These are phyloP conservation scores for Gossypium arboreum DNA, from an alignment of 345 rosid species.

Conservation along the genomic window DNA sequence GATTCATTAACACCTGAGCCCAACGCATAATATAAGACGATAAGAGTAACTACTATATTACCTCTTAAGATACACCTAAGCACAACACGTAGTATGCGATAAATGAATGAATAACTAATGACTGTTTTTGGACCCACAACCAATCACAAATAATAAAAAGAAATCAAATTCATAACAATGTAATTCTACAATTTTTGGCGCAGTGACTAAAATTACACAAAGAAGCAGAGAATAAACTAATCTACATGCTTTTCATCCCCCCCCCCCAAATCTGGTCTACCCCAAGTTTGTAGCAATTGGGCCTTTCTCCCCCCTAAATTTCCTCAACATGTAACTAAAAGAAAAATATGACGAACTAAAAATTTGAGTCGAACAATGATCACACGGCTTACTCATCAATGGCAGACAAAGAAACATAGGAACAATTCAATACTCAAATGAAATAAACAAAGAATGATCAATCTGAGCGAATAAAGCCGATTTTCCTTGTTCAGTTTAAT, in stretches of 20 bases:
- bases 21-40: no score
- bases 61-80: no score
- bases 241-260: not conserved
- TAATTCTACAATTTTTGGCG: not conserved
- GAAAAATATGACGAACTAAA: not conserved
- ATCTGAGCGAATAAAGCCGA: not conserved
- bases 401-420: not conserved
- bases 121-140: not conserved
- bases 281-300: not conserved
- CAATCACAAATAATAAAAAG: not conserved
- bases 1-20: no score
- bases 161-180: not conserved
- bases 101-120: no score
- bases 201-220: not conserved
- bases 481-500: not conserved
- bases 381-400: not conserved
- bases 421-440: not conserved
- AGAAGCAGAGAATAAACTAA: not conserved
- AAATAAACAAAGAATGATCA: conserved; percentile 14
- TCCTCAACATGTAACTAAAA: not conserved
- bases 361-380: not conserved
- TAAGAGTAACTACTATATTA: no score
- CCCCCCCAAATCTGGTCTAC: not conserved
- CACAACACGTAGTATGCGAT: no score
- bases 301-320: not conserved